Conservation (phyloP, 2,329 filamentous ascomycete genomes). For the Cladosporium sp. region DNA sequence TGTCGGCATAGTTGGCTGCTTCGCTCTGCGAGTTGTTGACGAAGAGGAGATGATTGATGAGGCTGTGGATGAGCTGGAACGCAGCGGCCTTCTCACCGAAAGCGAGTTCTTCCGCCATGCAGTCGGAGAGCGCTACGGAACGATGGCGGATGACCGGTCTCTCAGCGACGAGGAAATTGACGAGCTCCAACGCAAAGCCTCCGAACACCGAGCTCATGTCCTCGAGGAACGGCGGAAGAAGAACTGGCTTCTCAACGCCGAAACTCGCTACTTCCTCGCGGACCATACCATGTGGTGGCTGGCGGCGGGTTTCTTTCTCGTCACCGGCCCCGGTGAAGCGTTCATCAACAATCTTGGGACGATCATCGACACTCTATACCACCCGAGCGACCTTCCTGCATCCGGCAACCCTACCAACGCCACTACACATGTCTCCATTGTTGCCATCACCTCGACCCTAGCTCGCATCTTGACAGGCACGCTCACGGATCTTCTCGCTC, state of each 20-base stretch:
- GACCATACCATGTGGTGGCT: constrained; percentile 97
- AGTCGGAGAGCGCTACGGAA: constrained; percentile 52
- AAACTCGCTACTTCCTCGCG: constrained; percentile 77
- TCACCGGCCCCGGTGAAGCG: constrained; percentile 91
- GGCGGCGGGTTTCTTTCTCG: constrained; percentile 83
- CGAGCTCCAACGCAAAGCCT: constrained; percentile 41
- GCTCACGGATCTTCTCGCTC: constrained; percentile 82
- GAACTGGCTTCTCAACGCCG: constrained; percentile 84
- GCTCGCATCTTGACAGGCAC: constrained; percentile 86
- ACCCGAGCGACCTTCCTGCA: constrained; percentile 50
- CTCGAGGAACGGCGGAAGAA: constrained; percentile 68
- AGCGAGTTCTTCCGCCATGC: constrained; percentile 56
- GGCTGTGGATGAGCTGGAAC: constrained; percentile 84
- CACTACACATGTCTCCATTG: constrained; percentile 87
- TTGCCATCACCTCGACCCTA: constrained; percentile 86
- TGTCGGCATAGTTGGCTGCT: constrained; percentile 68
- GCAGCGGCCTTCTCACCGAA: constrained; percentile 75
- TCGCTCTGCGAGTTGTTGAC: constrained; percentile 73
- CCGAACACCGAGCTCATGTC: constrained; percentile 43
- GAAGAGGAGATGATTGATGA: constrained; percentile 86
- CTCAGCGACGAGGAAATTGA: constrained; percentile 46
- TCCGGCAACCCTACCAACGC: constrained; percentile 54
- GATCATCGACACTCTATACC: constrained; percentile 80
- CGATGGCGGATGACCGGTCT: constrained; percentile 42
- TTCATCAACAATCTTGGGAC: constrained; percentile 98